A percentile compares a stretch with the other conserved stretches of the same genome.
Conservation (phyloP, 2,329 filamentous ascomycete species). For the Epichloe brachyelytri region DNA sequence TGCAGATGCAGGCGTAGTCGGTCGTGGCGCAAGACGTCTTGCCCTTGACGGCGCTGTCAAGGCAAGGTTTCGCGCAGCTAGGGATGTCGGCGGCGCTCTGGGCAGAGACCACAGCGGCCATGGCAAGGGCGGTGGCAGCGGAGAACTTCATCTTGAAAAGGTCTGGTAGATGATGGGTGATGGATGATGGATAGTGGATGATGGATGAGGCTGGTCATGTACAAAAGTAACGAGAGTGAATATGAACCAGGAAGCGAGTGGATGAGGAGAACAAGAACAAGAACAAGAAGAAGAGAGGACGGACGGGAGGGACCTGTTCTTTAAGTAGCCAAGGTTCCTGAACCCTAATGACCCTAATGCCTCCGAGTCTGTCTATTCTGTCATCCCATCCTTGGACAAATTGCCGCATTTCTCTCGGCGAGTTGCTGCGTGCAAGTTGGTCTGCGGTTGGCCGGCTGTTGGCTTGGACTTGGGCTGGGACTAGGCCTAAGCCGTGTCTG, state of each 20-base stretch:
- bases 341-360: neutral
- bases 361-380: neutral
- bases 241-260: slow-evolving; percentile 16
- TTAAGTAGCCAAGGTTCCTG: slow-evolving; percentile 16
- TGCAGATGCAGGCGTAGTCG: slow-evolving; percentile 24
- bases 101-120: slow-evolving; percentile 22
- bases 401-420: neutral
- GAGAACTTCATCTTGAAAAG: slow-evolving; percentile 25
- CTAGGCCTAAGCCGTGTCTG: neutral
- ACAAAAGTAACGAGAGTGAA: slow-evolving; percentile 17
- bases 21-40: slow-evolving; percentile 18
- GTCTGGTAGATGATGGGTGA: neutral
- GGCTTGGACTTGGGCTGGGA: neutral
- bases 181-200: no score
- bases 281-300: neutral
- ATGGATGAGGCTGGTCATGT: slow-evolving; percentile 1
- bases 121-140: slow-evolving; percentile 20
- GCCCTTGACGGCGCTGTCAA: slow-evolving; percentile 18
- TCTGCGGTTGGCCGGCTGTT: neutral
- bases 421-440: neutral
- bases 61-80: slow-evolving; percentile 24
- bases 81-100: slow-evolving; percentile 23
- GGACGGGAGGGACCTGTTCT: slow-evolving; percentile 11
- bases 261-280: slow-evolving; percentile 11
- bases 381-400: neutral